Evolutionary conservation across 495 filamentous ascomycete species (phyloP).

Genomic region (Penicillium daleae): DNA sequence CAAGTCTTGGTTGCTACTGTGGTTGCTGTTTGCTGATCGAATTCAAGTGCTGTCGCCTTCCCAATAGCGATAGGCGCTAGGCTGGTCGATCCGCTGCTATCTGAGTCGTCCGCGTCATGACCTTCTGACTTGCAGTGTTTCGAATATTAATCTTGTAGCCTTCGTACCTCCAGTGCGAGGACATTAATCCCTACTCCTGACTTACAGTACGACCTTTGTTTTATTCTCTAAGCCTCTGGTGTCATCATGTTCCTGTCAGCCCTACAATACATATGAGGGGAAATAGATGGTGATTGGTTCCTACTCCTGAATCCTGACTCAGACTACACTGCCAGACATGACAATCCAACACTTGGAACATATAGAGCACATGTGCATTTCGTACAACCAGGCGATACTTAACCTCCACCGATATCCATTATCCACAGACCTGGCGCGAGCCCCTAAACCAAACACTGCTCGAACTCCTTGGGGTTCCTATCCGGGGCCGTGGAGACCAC

Average conservation of each 20-base stretch:
- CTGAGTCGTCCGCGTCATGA: constrained; percentile 31
- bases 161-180: too few relatives aligned
- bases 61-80: constrained; percentile 16
- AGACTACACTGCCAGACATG: neutral
- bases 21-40: neutral
- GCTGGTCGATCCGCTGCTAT: constrained; percentile 27
- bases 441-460: neutral
- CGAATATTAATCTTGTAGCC: too few relatives aligned
- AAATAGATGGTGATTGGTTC: neutral
- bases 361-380: too few relatives aligned
- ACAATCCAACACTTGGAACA: neutral
- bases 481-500: constrained; percentile 6
- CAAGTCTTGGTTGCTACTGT: neutral
- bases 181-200: too few relatives aligned
- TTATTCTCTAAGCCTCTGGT: too few relatives aligned
- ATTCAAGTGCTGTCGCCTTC: constrained; percentile 4
- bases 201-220: neutral
- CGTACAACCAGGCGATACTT: neutral
- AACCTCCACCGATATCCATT: neutral
- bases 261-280: neutral
- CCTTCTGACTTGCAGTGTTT: neutral
- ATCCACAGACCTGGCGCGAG: neutral
- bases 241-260: too few relatives aligned
- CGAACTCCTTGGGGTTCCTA: constrained; percentile 15
- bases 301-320: too few relatives aligned